These are phyloP conservation scores for Amanita thiersii DNA, from an alignment of 768 basidiomycete genomes.

Conservation along the genomic window DNA sequence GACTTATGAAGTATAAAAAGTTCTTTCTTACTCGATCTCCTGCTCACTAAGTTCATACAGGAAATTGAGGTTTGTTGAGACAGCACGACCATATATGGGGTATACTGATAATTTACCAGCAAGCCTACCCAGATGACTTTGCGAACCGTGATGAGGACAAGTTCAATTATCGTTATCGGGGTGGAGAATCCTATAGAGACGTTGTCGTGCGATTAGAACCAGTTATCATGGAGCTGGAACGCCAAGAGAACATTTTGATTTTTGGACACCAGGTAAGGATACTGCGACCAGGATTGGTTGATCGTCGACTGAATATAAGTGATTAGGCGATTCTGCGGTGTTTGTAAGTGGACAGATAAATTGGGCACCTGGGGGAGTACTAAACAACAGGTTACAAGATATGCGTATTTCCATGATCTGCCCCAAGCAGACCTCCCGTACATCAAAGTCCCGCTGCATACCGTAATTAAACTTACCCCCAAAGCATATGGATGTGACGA, in stretches of 20 bases:
- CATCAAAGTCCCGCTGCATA: slow-evolving; percentile 95
- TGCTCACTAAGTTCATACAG: slow-evolving; percentile 13
- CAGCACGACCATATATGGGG: not conserved
- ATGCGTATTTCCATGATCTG: slow-evolving; percentile 93
- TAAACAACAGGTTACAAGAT: slow-evolving; percentile 43
- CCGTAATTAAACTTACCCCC: slow-evolving; percentile 96
- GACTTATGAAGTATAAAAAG: slow-evolving; percentile 87
- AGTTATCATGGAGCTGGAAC: slow-evolving; percentile 97
- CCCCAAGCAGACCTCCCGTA: slow-evolving; percentile 94
- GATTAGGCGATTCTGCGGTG: slow-evolving; percentile 70
- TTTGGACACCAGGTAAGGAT: slow-evolving; percentile 81
- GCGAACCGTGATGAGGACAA: slow-evolving; percentile 98
- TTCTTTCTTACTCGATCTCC: slow-evolving; percentile 5
- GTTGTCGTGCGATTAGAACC: slow-evolving; percentile 94
- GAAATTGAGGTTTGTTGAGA: slow-evolving; percentile 77
- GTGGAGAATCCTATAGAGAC: slow-evolving; percentile 96
- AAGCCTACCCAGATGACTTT: slow-evolving; percentile 96
- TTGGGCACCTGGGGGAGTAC: slow-evolving; percentile 4
- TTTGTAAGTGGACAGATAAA: slow-evolving; percentile 35
- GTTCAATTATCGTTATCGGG: slow-evolving; percentile 97
- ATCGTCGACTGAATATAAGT: not conserved
- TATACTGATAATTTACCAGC: slow-evolving; percentile 32
- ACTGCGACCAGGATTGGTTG: not conserved
- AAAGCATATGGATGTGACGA: slow-evolving; percentile 99
- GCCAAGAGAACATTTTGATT: slow-evolving; percentile 95